Evolutionary conservation across 2,329 filamentous ascomycete genomes (phyloP), one percentile per base, ranked within the genome.

Genomic region (Penicillium fuscoglaucum): DNA sequence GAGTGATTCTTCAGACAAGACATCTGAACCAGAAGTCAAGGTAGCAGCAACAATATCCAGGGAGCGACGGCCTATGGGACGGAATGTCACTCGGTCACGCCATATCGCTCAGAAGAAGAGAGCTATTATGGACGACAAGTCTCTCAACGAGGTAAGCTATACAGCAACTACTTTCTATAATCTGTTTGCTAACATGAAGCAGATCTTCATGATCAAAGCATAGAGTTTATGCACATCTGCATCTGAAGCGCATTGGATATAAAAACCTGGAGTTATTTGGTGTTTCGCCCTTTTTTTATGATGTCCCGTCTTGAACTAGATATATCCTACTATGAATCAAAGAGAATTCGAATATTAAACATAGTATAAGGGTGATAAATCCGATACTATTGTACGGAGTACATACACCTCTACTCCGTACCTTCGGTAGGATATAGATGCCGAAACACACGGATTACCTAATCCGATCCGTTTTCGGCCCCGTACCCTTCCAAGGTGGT

Each of bases 31-130:
- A 9, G 35, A 55, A 44, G 40, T 49, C 7, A 41, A 58, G 24
- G 35, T 29, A 17, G 78, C 76, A 53, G 79, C 76, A 46, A 79
- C 79, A 29, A 82, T 78, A 31, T 80, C 81, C 58, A 78, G 73
- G 76, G 75, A 72, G 77, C 82, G 61, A 43, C 69, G 65, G 37
- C 75, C 76, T 21, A 80, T 83, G 28, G 86, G 83, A 49, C 84
- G 91, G 63, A 90, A 93, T 72, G 84, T 89, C 55, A 86, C 93
- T 47, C 82, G 93, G 62, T 87, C 90, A 65, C 84, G 91, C 60
- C 91, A 93, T 74, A 96, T 98, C 69, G 89, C 89, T 57, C 90
- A 95, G 68, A 98, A 98, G 80, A 87, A 87, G 68, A 85, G 88
- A 79, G 92, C 93, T 2, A 84, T 92, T 58, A 84, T 91, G 79